Evolutionary conservation across 2,329 filamentous ascomycete species (phyloP).

Genomic region (Coleophoma crateriformis): DNA sequence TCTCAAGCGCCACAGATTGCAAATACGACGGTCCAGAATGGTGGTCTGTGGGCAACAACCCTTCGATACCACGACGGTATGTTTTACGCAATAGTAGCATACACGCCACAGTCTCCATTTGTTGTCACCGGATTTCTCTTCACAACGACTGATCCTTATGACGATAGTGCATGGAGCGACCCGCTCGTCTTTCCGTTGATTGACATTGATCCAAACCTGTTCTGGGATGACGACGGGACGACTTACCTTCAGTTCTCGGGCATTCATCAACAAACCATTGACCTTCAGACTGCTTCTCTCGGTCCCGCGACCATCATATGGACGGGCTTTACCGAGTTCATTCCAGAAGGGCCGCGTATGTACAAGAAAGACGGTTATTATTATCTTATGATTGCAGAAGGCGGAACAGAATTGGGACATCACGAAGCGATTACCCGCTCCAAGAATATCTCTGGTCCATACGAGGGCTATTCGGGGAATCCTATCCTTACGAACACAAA

Average conservation of each 20-base stretch:
- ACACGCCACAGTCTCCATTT: background rate
- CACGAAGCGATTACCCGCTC: constrained; percentile 48
- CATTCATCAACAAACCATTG: background rate
- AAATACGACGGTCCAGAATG: constrained; percentile 13
- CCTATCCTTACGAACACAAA: constrained; percentile 34
- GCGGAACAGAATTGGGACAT: constrained; percentile 55
- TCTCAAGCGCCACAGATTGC: constrained; percentile 32
- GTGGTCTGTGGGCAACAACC: constrained; percentile 42
- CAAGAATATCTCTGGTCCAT: constrained; percentile 51
- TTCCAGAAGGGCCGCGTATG: constrained; percentile 48
- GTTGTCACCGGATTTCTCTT: constrained; percentile 33
- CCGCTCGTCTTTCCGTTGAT: constrained; percentile 6
- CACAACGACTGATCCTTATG: constrained; percentile 32
- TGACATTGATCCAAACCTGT: background rate
- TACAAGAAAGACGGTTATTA: constrained; percentile 54
- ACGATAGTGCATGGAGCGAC: constrained; percentile 34
- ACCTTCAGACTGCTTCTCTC: background rate
- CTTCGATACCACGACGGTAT: constrained; percentile 34
- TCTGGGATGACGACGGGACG: background rate
- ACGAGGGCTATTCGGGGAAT: constrained; percentile 40
- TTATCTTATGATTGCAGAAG: constrained; percentile 53
- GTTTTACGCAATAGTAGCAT: constrained; percentile 34
- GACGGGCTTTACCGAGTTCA: background rate
- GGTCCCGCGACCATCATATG: background rate
- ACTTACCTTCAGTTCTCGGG: background rate